Evolutionary conservation across 2,329 filamentous ascomycete species (phyloP).

Genomic region (Nemania sp.): DNA sequence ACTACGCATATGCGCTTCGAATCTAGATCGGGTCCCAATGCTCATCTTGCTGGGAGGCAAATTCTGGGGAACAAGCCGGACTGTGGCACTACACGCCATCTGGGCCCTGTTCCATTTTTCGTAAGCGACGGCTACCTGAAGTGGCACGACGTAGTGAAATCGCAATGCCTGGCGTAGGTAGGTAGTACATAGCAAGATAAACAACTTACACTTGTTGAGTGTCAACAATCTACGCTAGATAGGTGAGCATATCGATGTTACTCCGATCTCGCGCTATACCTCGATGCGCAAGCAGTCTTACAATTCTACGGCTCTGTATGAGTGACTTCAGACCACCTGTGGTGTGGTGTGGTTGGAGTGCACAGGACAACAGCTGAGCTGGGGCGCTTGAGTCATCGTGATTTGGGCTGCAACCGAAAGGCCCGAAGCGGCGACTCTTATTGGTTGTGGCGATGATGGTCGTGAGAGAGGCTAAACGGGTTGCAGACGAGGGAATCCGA

Average conservation of each 20-base stretch:
- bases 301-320: conserved; percentile 1
- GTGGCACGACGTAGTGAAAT: conserved; percentile 4
- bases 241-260: neutral
- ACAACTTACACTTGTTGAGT: conserved; percentile 11
- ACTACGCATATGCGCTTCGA: neutral
- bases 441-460: conserved; percentile 28
- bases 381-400: conserved; percentile 35
- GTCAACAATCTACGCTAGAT: conserved; percentile 6
- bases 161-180: conserved; percentile 5
- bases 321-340: too few species aligned
- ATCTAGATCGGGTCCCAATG: conserved; percentile 10
- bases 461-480: conserved; percentile 29
- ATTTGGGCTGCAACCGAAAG: conserved; percentile 28
- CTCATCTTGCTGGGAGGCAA: conserved; percentile 22
- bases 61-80: conserved; percentile 18
- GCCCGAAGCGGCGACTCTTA: conserved; percentile 19
- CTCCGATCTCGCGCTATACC: conserved; percentile 25
- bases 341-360: neutral
- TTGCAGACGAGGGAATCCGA: conserved; percentile 28
- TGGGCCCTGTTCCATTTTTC: conserved; percentile 7
- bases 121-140: conserved; percentile 16
- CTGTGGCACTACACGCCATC: conserved; percentile 18
- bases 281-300: conserved; percentile 7
- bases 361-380: conserved; percentile 21
- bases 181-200: neutral